phyloP scores from a whole-genome alignment of 495 filamentous ascomycete species.

The Hamigera avellanea region DNA sequence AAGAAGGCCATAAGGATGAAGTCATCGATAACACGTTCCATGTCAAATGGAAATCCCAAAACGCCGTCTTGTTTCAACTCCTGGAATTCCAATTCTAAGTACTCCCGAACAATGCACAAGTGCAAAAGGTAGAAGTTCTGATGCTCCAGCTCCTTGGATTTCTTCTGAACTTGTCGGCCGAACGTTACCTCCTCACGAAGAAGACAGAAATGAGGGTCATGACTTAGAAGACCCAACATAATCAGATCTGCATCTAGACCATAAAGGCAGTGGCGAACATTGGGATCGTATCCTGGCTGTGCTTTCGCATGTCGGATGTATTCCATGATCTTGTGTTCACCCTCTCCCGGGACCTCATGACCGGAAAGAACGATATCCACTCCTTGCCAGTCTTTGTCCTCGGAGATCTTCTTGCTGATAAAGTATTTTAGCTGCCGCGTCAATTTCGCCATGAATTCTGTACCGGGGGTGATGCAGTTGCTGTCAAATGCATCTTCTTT shows the following conservation, averaged over 20 bases:
- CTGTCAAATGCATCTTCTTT: conserved; percentile 95
- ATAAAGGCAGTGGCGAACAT: conserved; percentile 93
- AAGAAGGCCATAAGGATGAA: conserved; percentile 99
- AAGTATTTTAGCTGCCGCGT: conserved; percentile 95
- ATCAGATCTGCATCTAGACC: conserved; percentile 96
- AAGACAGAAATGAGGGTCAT: conserved; percentile 97
- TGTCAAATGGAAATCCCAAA: conserved; percentile 72
- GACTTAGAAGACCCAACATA: conserved; percentile 93
- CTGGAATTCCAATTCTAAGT: conserved; percentile 93
- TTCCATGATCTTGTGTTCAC: conserved; percentile 99
- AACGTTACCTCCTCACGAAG: conserved; percentile 97
- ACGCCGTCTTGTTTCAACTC: conserved; percentile 69
- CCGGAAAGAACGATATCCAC: conserved; percentile 94
- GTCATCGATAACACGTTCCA: conserved; percentile 96
- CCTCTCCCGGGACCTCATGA: conserved; percentile 97
- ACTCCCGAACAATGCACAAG: conserved; percentile 93
- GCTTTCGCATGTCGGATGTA: conserved; percentile 95
- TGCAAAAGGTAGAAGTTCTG: conserved; percentile 99
- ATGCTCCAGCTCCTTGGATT: conserved; percentile 92
- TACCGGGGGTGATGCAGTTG: conserved; percentile 97
- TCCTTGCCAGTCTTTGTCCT: conserved; percentile 94
- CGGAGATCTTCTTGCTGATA: conserved; percentile 94
- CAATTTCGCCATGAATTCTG: conserved; percentile 95
- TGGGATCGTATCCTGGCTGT: conserved; percentile 87
- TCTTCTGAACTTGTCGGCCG: conserved; percentile 70